Percentiles rank a stretch among this genome's conserved stretches.
phyloP scores from a whole-genome alignment of 1,139 yeast species.

The Meyerozyma carpophila region DNA sequence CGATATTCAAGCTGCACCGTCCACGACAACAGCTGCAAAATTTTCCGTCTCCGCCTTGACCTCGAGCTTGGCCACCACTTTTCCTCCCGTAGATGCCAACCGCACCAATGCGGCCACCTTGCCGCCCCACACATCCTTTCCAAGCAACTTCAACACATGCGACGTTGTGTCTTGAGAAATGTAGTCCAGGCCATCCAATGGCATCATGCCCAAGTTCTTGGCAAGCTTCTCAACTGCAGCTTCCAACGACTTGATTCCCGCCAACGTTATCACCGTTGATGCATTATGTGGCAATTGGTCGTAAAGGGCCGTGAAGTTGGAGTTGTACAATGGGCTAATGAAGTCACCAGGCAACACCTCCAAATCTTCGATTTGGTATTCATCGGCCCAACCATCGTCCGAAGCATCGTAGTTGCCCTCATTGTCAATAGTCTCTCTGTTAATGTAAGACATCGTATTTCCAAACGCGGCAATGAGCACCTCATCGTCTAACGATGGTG shows the following conservation, averaged over 20 bases:
- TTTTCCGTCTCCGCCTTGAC: slow-evolving; percentile 56
- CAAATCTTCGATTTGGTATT: slow-evolving; percentile 83
- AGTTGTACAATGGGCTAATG: slow-evolving; percentile 70
- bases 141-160: slow-evolving; percentile 77
- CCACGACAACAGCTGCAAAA: slow-evolving; percentile 18
- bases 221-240: slow-evolving; percentile 44
- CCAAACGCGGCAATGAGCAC: slow-evolving; percentile 51
- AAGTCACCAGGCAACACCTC: slow-evolving; percentile 79
- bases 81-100: slow-evolving; percentile 66
- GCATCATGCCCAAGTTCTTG: slow-evolving; percentile 65
- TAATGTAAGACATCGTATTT: slow-evolving; percentile 67
- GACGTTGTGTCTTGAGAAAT: slow-evolving; percentile 56
- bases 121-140: slow-evolving; percentile 71
- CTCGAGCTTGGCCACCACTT: slow-evolving; percentile 71
- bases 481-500: slow-evolving; percentile 40
- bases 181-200: slow-evolving; percentile 73
- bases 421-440: slow-evolving; percentile 75
- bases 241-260: slow-evolving; percentile 31
- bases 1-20: slow-evolving; percentile 7
- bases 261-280: slow-evolving; percentile 31
- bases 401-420: slow-evolving; percentile 61
- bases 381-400: slow-evolving; percentile 91
- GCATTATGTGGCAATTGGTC: slow-evolving; percentile 54
- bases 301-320: slow-evolving; percentile 69
- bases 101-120: slow-evolving; percentile 68